These are phyloP conservation scores for Amanita pallidorosea DNA, from an alignment of 768 basidiomycete genomes.

Conservation along the genomic window DNA sequence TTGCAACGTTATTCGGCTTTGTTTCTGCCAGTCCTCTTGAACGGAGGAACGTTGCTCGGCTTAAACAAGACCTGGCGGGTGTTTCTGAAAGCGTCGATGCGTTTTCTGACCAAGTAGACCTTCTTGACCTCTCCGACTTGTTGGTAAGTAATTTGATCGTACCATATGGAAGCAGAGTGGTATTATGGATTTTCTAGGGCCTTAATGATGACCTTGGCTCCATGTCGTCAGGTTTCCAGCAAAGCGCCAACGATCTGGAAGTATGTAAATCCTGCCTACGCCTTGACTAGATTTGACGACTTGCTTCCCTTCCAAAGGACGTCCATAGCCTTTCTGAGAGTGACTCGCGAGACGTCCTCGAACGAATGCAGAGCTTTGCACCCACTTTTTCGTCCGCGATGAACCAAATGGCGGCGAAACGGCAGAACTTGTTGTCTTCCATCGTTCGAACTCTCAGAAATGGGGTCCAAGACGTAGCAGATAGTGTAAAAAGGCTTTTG, in stretches of 20 bases:
- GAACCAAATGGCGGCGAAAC: no score
- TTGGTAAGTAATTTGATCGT: not conserved
- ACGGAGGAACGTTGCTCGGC: not conserved
- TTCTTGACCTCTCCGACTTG: not conserved
- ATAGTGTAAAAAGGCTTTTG: not conserved
- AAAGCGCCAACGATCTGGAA: not conserved
- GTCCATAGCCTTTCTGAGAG: not conserved
- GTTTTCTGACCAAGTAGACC: not conserved
- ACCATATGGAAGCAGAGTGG: not conserved
- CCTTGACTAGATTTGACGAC: not conserved
- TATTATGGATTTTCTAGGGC: not conserved
- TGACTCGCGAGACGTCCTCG: not conserved
- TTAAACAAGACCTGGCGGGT: not conserved
- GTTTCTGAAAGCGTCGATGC: not conserved
- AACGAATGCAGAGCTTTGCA: no score
- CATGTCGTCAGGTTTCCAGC: not conserved
- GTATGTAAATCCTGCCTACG: not conserved
- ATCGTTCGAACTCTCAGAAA: no score
- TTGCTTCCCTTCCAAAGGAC: not conserved
- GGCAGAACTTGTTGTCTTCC: no score
- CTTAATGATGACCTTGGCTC: not conserved
- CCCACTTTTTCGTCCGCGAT: no score
- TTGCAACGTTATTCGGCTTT: not conserved
- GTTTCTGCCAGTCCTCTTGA: not conserved
- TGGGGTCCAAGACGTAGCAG: not conserved